A percentile compares a stretch with the other conserved stretches of the same genome.
These are phyloP conservation scores for Gymnopus androsaceus DNA, from an alignment of 1,284 basidiomycete genomes.

Conservation along the genomic window DNA sequence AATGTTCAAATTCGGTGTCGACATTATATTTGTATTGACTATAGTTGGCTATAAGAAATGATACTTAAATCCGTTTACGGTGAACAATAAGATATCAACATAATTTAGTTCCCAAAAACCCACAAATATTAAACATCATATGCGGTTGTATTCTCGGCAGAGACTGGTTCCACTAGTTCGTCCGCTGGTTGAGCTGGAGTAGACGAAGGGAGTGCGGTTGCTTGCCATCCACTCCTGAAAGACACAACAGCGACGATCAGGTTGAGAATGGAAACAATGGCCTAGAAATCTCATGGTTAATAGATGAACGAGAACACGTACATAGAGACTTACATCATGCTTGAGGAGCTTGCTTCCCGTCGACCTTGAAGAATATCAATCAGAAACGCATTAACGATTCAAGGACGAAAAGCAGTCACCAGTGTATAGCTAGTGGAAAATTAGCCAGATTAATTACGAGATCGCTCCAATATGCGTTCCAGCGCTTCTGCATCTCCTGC, in stretches of 20 bases:
- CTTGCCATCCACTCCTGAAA: slow-evolving; percentile 75
- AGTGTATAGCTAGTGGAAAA: slow-evolving; percentile 81
- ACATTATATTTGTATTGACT: too few relatives aligned
- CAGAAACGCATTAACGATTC: background rate
- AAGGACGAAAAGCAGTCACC: slow-evolving; percentile 48
- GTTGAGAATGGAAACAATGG: slow-evolving; percentile 64
- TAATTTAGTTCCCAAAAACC: too few relatives aligned
- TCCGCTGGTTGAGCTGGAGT: background rate
- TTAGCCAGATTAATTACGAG: slow-evolving; percentile 75
- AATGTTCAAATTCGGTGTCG: too few relatives aligned
- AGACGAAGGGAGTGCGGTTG: slow-evolving; percentile 54
- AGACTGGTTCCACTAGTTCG: background rate
- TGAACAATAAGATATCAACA: too few relatives aligned
- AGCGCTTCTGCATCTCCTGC: slow-evolving; percentile 57
- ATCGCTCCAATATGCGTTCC: slow-evolving; percentile 75
- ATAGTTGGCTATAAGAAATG: too few relatives aligned
- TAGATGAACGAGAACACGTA: background rate
- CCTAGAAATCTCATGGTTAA: slow-evolving; percentile 36
- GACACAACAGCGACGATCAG: slow-evolving; percentile 64
- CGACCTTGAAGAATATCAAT: slow-evolving; percentile 51
- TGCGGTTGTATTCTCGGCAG: background rate
- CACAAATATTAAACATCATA: slow-evolving; percentile 3
- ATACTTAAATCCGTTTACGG: too few relatives aligned
- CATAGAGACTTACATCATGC: slow-evolving; percentile 50
- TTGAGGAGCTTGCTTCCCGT: slow-evolving; percentile 64